Conservation (phyloP, 164 flowering plant genomes). For the Aristolochia californica region DNA sequence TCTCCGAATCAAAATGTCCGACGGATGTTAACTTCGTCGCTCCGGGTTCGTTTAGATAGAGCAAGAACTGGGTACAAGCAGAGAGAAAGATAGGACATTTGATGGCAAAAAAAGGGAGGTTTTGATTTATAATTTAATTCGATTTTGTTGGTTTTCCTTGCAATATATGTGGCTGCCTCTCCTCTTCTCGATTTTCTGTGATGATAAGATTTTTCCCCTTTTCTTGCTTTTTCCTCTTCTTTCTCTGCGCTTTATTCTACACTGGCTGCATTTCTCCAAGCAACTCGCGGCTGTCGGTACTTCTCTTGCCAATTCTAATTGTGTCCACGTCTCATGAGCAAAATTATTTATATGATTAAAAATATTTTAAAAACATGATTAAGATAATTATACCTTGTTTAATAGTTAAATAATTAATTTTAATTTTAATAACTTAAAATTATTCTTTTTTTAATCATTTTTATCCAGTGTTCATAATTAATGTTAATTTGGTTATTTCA, state of each 20-base stretch:
- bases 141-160: not conserved
- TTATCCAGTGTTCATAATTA: too few relatives aligned
- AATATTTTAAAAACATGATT: too few relatives aligned
- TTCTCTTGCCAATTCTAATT: not conserved
- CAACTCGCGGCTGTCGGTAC: not conserved
- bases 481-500: too few relatives aligned
- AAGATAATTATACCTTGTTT: too few relatives aligned
- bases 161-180: slow-evolving; percentile 1
- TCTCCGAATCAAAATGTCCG: too few relatives aligned
- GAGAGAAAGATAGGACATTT: not conserved
- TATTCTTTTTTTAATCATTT: too few relatives aligned
- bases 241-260: not conserved
- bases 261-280: not conserved
- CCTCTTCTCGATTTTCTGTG: not conserved
- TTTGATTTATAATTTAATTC: not conserved
- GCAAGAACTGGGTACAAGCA: not conserved
- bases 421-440: too few relatives aligned
- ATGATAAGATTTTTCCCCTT: not conserved
- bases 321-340: not conserved
- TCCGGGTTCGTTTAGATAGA: too few relatives aligned
- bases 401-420: too few relatives aligned
- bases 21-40: too few relatives aligned
- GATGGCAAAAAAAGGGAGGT: not conserved
- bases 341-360: not conserved
- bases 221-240: not conserved